These are phyloP conservation scores for Phytophthora sojae DNA, from an alignment of 352 stramenopile genomes.

Conservation along the genomic window DNA sequence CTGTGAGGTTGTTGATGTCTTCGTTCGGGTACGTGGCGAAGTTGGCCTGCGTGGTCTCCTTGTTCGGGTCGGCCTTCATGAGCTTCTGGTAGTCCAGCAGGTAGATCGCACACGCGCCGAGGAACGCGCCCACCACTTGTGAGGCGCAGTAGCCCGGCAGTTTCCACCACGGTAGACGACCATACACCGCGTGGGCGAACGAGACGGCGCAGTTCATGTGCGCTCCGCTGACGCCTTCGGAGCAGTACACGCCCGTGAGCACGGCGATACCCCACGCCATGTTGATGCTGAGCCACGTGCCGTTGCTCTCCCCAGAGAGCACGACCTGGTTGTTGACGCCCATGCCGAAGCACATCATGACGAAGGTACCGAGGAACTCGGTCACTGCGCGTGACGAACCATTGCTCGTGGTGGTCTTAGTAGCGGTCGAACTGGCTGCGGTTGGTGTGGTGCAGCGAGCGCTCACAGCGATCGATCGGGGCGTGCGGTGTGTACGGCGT, in stretches of 20 bases:
- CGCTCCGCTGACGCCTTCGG: constrained; percentile 58
- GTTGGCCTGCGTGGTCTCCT: constrained; percentile 47
- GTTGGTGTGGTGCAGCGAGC: background rate
- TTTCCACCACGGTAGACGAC: constrained; percentile 55
- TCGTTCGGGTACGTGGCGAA: constrained; percentile 58
- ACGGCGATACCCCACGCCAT: constrained; percentile 58
- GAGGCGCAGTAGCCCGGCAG: constrained; percentile 50
- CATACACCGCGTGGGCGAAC: constrained; percentile 53
- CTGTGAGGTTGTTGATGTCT: constrained; percentile 51
- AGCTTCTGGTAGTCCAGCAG: constrained; percentile 59
- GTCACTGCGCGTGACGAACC: constrained; percentile 36
- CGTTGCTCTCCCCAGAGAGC: constrained; percentile 49
- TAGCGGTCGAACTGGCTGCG: constrained; percentile 2
- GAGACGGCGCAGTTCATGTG: constrained; percentile 53
- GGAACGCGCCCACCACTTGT: constrained; percentile 53
- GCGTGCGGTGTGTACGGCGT: constrained; percentile 21
- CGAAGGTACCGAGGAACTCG: constrained; percentile 59
- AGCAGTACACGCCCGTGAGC: constrained; percentile 65
- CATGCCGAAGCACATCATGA: constrained; percentile 65
- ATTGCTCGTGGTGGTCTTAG: constrained; percentile 22
- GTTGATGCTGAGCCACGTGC: constrained; percentile 73
- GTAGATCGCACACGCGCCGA: constrained; percentile 48
- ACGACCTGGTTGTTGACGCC: constrained; percentile 68
- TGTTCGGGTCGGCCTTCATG: constrained; percentile 52
- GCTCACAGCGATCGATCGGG: constrained; percentile 25